Evolutionary conservation across 108 stramenopile genomes (phyloP), one percentile per base, ranked within the genome.

Genomic region (Aureococcus anophagefferens): DNA sequence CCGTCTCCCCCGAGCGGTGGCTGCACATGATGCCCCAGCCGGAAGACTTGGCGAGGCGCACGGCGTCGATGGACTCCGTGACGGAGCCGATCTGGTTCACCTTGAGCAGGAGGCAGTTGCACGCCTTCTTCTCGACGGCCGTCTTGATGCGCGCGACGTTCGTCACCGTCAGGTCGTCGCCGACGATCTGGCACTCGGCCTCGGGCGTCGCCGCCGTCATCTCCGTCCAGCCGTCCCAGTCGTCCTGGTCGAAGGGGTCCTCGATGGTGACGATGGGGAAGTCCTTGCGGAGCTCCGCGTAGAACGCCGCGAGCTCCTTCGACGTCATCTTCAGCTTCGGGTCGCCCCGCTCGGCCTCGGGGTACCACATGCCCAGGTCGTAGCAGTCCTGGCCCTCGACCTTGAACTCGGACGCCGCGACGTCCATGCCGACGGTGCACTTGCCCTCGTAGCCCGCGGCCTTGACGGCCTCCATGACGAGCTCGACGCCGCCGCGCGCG

Each of bases 11-110:
- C 74, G 90, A 92, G 68, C 98, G 87, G 84, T 99, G 98, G 69
- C 90, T 92, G 63, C 92, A 93, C 98, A 99, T 99, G 77, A 99
- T 94, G 70, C 98, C 98, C 98, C 98, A 99, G 72, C 97, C 98
- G 70, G 86, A 89, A 77, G 93, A 89, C 85, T 99, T 98, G 71
- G 96, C 91, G 66, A 97, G 84, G 83, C 92, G 94, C 69, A 98
- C 98, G 71, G 98, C 98, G 77, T 93, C 92, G 76, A 99, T 99
- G 63, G 91, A 90, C 83, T 99, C 98, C 66, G 96, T 92, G 76
- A 99, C 92, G 77, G 93, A 91, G 75, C 98, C 98, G 74, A 99
- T 99, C 85, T 99, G 98, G 89, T 99, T 99, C 34, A 99, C 98
- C 88, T 99, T 99, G 72, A 99, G 91, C 68, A 99, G 85, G 67